These are phyloP conservation scores for Periconia macrospinosa DNA, from an alignment of 2,329 filamentous ascomycete genomes.

Conservation along the genomic window DNA sequence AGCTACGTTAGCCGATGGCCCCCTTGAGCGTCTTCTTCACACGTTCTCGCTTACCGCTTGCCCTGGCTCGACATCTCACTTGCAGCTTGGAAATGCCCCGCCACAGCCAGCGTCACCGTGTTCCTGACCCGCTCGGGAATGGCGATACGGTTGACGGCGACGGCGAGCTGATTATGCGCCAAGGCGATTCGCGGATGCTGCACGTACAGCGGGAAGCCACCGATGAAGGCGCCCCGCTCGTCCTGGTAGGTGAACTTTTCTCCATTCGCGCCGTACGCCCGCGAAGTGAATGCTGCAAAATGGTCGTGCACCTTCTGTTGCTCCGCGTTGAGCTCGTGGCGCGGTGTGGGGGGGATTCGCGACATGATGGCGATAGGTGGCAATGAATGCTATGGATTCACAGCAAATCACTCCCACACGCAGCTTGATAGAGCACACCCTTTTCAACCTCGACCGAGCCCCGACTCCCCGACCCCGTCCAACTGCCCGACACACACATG, in stretches of 20 bases:
- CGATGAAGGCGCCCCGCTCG: slow-evolving; percentile 6
- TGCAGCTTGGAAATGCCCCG: slow-evolving; percentile 4
- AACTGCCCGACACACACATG: slow-evolving; percentile 5
- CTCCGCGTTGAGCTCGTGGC: slow-evolving; percentile 5
- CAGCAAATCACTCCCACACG: too few species aligned
- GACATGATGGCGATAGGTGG: slow-evolving; percentile 2
- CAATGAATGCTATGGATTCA: too few species aligned
- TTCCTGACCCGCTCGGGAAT: slow-evolving; percentile 6
- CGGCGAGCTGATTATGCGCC: slow-evolving; percentile 4
- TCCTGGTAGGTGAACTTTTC: slow-evolving; percentile 6
- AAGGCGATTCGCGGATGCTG: slow-evolving; percentile 6
- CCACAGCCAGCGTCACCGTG: slow-evolving; percentile 5
- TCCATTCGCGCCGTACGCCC: slow-evolving; percentile 5
- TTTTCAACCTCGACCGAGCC: too few species aligned
- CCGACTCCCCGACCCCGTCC: neutral
- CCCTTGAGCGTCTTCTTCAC: neutral
- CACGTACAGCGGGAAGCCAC: slow-evolving; percentile 5
- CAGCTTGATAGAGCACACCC: too few species aligned
- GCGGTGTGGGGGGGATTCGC: slow-evolving; percentile 4
- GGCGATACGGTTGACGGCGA: slow-evolving; percentile 4
- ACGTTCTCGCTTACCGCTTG: slow-evolving; percentile 3
- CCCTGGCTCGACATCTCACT: slow-evolving; percentile 6
- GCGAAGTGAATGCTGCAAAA: slow-evolving; percentile 5
- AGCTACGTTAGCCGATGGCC: too few species aligned
- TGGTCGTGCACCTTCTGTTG: slow-evolving; percentile 6